A percentile compares a stretch with the other conserved stretches of the same genome.
phyloP scores from a whole-genome alignment of 768 basidiomycete species.

The Lactarius sanguifluus region DNA sequence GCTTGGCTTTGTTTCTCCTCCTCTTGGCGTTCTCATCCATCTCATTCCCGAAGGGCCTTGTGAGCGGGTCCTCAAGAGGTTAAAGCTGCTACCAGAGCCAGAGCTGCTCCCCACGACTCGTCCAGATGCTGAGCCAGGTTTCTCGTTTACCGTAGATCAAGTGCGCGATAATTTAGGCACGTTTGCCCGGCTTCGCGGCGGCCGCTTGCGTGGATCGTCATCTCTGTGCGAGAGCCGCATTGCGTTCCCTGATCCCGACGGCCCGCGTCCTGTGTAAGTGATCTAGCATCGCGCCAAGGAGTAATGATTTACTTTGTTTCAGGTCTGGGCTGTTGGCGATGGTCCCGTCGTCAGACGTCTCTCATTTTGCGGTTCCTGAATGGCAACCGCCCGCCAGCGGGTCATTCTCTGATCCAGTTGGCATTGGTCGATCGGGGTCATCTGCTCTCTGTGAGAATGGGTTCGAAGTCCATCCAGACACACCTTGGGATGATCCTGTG shows the following conservation, averaged over 20 bases:
- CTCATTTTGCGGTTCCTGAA: slow-evolving; percentile 45
- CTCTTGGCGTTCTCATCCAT: slow-evolving; percentile 80
- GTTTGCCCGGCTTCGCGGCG: slow-evolving; percentile 45
- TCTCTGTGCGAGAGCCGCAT: slow-evolving; percentile 80
- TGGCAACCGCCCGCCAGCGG: slow-evolving; percentile 55
- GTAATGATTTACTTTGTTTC: slow-evolving; percentile 38
- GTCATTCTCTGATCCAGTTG: slow-evolving; percentile 60
- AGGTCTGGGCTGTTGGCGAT: slow-evolving; percentile 55
- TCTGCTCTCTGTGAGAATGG: slow-evolving; percentile 83
- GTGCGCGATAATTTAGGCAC: slow-evolving; percentile 78
- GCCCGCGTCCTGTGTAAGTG: slow-evolving; percentile 48
- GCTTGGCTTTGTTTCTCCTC: slow-evolving; percentile 83
- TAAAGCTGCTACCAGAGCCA: slow-evolving; percentile 64
- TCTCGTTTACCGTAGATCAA: slow-evolving; percentile 76
- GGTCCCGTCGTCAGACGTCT: slow-evolving; percentile 69
- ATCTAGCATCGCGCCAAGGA: slow-evolving; percentile 21
- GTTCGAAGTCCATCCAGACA: slow-evolving; percentile 86
- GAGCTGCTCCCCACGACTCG: slow-evolving; percentile 63
- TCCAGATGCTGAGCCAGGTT: slow-evolving; percentile 57
- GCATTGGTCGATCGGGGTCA: slow-evolving; percentile 73
- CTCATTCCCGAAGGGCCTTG: slow-evolving; percentile 78
- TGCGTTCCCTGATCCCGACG: slow-evolving; percentile 49
- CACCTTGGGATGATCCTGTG: slow-evolving; percentile 60
- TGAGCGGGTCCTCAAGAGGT: slow-evolving; percentile 54
- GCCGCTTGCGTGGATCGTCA: slow-evolving; percentile 80